Conservation (phyloP, 768 basidiomycete species). For the Psilocybe sp. region DNA sequence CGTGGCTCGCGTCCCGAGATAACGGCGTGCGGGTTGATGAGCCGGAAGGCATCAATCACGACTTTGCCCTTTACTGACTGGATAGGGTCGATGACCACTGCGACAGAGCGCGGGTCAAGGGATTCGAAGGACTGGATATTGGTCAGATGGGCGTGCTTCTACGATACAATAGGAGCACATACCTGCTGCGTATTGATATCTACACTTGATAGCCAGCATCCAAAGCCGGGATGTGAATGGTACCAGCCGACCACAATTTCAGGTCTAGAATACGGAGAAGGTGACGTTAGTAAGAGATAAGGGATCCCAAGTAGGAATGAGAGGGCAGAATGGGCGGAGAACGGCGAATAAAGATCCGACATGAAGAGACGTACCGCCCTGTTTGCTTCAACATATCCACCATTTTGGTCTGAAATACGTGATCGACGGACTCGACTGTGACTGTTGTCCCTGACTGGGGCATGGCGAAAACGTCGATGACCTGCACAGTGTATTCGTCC, state of each 20-base stretch:
- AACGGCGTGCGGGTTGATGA: slow-evolving; percentile 89
- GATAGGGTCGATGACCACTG: slow-evolving; percentile 97
- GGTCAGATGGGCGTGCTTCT: slow-evolving; percentile 6
- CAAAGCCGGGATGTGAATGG: slow-evolving; percentile 99
- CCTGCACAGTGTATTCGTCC: slow-evolving; percentile 94
- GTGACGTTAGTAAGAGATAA: slow-evolving; percentile 7
- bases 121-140: slow-evolving; percentile 86
- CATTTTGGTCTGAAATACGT: slow-evolving; percentile 98
- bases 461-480: slow-evolving; percentile 98
- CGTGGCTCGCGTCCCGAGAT: slow-evolving; percentile 92
- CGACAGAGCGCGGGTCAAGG: slow-evolving; percentile 89
- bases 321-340: too few relatives aligned
- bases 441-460: slow-evolving; percentile 97
- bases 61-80: slow-evolving; percentile 99
- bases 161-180: slow-evolving; percentile 11
- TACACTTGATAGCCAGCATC: slow-evolving; percentile 98
- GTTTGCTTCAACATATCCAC: slow-evolving; percentile 99
- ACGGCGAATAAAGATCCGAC: too few relatives aligned
- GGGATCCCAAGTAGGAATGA: slow-evolving; percentile 4
- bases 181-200: slow-evolving; percentile 99
- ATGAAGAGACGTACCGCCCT: slow-evolving; percentile 74
- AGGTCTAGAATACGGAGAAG: slow-evolving; percentile 46
- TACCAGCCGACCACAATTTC: slow-evolving; percentile 99
- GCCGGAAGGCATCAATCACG: slow-evolving; percentile 97
- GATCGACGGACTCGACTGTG: slow-evolving; percentile 96